Base-by-base conservation (phyloP, 768 basidiomycete species). In the Kwoniella dendrophila region DNA sequence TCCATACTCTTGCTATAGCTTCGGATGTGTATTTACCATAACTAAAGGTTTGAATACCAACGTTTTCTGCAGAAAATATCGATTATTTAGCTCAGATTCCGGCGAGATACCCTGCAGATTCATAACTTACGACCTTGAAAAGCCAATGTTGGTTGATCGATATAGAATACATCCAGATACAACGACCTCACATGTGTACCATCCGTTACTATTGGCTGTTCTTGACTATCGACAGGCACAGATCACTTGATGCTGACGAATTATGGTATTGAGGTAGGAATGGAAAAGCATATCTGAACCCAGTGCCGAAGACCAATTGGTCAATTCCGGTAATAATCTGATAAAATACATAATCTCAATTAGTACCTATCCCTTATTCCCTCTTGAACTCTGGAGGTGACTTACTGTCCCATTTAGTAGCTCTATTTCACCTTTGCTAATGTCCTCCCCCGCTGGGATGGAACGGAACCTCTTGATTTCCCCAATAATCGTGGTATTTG, bases 281-380 rank as follows among this genome's bases (percentile, higher is more conserved):
- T 5, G 82, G 56, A 68, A 80, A 82, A 0, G 80, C 77, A 62
- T 83, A 82, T n/a, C 80, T 78, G 69, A 78, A 83, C n/a, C 69
- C 58, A 59, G 58, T 60, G 10, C 58, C 48, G 18, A 60, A 52
- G 27, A 60, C 44, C 7, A 60, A 26, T 11, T 30, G 43, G 38
- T 60, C 49, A 7, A 60, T 51, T 4, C 50, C 40, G 4, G 49
- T 60, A 32, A 60, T 51, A 10, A 60, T 34, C 58, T 58, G 29
- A 51, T 22, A 6, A 10, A 52, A 52, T 22, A 22, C 5, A 12
- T 27, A 61, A 40, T 48, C 40, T n/a, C 7, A 40, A 10, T 12
- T n/a, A 49, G n/a, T n/a, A n/a, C n/a, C n/a, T n/a, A n/a, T n/a
- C n/a, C n/a, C n/a, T n/a, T n/a, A n/a, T n/a, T n/a, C n/a, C n/a